Evolutionary conservation across 2,329 filamentous ascomycete genomes (phyloP).

Genomic region (Pseudocercospora fijiensis): DNA sequence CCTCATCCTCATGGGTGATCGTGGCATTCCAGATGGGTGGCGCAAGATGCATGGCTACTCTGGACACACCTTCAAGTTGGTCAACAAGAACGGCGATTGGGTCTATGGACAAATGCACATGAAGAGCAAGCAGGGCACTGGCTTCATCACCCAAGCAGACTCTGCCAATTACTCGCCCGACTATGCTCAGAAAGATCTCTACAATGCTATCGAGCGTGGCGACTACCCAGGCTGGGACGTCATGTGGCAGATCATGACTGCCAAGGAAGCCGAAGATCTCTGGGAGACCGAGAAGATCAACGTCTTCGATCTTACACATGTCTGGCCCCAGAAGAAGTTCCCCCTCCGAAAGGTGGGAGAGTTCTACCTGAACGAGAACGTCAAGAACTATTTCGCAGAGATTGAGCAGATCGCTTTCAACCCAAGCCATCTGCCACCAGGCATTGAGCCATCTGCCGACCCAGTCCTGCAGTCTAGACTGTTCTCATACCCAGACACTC

Average conservation of each 20-base stretch:
- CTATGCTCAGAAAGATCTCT: slow-evolving; percentile 55
- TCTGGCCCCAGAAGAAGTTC: slow-evolving; percentile 56
- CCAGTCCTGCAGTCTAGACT: slow-evolving; percentile 68
- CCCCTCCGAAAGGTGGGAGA: slow-evolving; percentile 55
- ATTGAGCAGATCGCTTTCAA: slow-evolving; percentile 71
- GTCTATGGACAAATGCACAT: slow-evolving; percentile 56
- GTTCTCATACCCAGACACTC: slow-evolving; percentile 69
- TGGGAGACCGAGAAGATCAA: slow-evolving; percentile 57
- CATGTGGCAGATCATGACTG: slow-evolving; percentile 53
- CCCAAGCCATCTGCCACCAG: slow-evolving; percentile 65
- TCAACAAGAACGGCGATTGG: slow-evolving; percentile 56
- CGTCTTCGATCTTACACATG: slow-evolving; percentile 55
- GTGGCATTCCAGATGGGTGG: slow-evolving; percentile 56
- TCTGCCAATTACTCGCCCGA: slow-evolving; percentile 53
- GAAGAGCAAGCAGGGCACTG: slow-evolving; percentile 54
- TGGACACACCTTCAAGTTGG: slow-evolving; percentile 55
- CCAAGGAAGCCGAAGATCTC: slow-evolving; percentile 52
- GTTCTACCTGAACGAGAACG: slow-evolving; percentile 55
- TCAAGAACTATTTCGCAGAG: slow-evolving; percentile 63
- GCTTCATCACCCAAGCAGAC: slow-evolving; percentile 54
- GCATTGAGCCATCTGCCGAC: slow-evolving; percentile 68
- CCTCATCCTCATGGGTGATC: slow-evolving; percentile 56
- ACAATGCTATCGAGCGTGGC: slow-evolving; percentile 53
- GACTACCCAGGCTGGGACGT: slow-evolving; percentile 56
- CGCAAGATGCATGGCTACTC: slow-evolving; percentile 57